Evolutionary conservation across 371 early-diverging fungal species (phyloP), one percentile per base, ranked within the genome.

Genomic region (Paraphysoderma sedebokerense): DNA sequence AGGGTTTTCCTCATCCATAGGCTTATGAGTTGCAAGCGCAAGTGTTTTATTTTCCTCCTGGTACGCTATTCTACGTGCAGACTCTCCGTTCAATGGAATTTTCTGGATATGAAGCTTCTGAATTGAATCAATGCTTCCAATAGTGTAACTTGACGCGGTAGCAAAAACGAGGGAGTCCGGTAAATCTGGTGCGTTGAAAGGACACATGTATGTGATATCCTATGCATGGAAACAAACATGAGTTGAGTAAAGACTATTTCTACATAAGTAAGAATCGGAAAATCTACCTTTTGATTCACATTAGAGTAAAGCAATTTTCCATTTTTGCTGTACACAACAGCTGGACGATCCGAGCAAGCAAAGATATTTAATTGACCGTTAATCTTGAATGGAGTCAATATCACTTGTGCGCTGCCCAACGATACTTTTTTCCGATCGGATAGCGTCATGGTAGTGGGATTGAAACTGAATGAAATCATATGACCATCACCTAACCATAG

Each of bases 91-190:
- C 33, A 91, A 57, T 2, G 74, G 68, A n/a, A 77, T 48, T 23
- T 67, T 79, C 8, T 72, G 72, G 42, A 87, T 68, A 53, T 93
- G 92, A 15, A 91, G 70, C 49, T 80, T 81, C 56, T 85, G 83
- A 27, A 81, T 70, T 4, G 71, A 65, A 46, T 93, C 87, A 1
- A 87, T 75, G 1, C 57, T 59, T 0, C 87, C 91, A 44, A 92
- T 65, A 28, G 67, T 56, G 13, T 91, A 58, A 0, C 67, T 58
- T 20, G 62, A 66, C 22, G 61, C 61, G 9, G 76, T 70, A 23
- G 73, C 75, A 35, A 88, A 57, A 1, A 78, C 76, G 27, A 86
- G 51, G 0, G 75, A 68, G 30, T 70, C 59, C 2, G 79, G 77
- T 32, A 77, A 73, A 0, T 64, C 54, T 0, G 54, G 41, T 17